Base-by-base conservation (phyloP, 257 asterid species). In the Solanum rostratum region DNA sequence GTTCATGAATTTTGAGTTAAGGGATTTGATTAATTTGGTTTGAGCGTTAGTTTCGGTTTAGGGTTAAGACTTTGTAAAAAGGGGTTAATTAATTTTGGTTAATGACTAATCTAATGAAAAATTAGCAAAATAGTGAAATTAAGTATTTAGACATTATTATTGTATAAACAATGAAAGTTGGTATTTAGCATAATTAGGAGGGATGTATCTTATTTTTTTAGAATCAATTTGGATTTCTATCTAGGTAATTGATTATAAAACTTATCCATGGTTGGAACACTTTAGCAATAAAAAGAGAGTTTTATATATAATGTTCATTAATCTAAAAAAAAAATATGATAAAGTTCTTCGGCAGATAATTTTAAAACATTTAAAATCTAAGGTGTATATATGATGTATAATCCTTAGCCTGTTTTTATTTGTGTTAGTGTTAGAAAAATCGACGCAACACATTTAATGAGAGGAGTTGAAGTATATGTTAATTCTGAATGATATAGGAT, bases 31-130 rank as follows among this genome's bases (percentile, higher is more conserved):
- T 86, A 41, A 19, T 62, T 81, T 5, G 83, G 84, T 82, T 86
- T 54, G 85, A 87, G 84, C 87, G 87, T 87, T 63, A 59, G 33
- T 80, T 49, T 73, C 87, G 89, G 85, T 84, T 76, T 81, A 74
- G 83, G 87, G 82, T 54, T 14, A 78, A 70, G 87, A 85, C 83
- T 73, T 33, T 55, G 78, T 70, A 85, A 85, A 59, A 45, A 20
- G 43, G 43, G 49, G 5, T 80, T 80, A 43, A 3, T 82, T 43
- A 52, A 18, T 43, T 62, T 22, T 73, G 22, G 20, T 45, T 73
- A 22, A 13, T 73, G 14, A 22, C 4, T 12, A 62, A 24, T 60
- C 37, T 60, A 62, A 62, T 62, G 19, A 24, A 62, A 62, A 57
- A 20, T 10, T 57, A n/a, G 7, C 2, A 60, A 24, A 60, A 60